phyloP scores from a whole-genome alignment of 257 asterid genomes.

The Nicotiana undulata region DNA sequence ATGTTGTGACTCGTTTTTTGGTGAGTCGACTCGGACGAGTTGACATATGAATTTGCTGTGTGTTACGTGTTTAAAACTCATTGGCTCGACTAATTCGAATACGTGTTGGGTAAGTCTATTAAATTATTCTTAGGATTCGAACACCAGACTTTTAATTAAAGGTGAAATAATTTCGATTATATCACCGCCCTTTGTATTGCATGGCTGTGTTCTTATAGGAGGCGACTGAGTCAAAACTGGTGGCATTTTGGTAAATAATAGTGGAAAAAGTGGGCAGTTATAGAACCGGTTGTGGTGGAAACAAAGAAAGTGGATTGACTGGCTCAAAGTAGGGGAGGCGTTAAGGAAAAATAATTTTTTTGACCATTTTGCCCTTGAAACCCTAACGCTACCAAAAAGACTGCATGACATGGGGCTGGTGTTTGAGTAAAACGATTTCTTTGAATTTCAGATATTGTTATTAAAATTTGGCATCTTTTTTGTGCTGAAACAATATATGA shows the following conservation, averaged over 20 bases:
- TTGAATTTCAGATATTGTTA: neutral
- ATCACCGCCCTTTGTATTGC: neutral
- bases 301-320: neutral
- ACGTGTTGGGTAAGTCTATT: neutral
- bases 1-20: slow-evolving; percentile 19
- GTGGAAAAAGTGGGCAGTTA: neutral
- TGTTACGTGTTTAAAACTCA: neutral
- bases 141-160: neutral
- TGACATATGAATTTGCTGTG: too few relatives aligned
- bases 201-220: neutral
- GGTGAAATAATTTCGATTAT: neutral
- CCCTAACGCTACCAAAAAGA: slow-evolving; percentile 14
- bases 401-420: neutral
- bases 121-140: neutral
- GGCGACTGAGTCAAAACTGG: slow-evolving; percentile 4
- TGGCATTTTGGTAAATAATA: slow-evolving; percentile 11
- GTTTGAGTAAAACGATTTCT: neutral
- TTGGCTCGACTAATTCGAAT: neutral
- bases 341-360: neutral
- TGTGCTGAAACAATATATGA: neutral
- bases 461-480: neutral
- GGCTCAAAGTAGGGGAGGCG: neutral
- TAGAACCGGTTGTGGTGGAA: neutral
- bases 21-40: slow-evolving; percentile 34
- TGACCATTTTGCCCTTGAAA: slow-evolving; percentile 30